Conservation (phyloP, 2,329 filamentous ascomycete genomes). For the Penicillium sp. region DNA sequence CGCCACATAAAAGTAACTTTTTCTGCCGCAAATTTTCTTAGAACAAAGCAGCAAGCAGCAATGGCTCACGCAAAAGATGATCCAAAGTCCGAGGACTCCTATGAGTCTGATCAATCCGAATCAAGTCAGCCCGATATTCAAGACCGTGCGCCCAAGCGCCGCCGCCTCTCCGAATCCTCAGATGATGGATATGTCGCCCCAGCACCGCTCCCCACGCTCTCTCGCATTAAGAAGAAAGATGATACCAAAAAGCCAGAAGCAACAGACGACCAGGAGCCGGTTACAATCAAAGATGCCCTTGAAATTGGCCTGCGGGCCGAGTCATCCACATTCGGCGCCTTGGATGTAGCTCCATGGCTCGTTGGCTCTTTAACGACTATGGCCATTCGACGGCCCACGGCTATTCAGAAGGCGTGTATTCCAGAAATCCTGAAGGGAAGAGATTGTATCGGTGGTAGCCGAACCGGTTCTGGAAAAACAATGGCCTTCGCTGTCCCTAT, state of each 20-base stretch:
- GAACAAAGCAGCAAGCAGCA: slow-evolving; percentile 21
- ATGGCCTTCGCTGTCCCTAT: slow-evolving; percentile 95
- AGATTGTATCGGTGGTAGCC: slow-evolving; percentile 92
- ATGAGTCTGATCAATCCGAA: slow-evolving; percentile 25
- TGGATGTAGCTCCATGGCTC: slow-evolving; percentile 84
- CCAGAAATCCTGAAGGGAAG: slow-evolving; percentile 87
- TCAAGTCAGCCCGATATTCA: slow-evolving; percentile 26
- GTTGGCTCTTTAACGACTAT: slow-evolving; percentile 74
- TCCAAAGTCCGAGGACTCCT: slow-evolving; percentile 28
- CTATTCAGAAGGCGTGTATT: slow-evolving; percentile 91
- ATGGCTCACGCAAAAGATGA: slow-evolving; percentile 36
- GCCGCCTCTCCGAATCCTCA: slow-evolving; percentile 44
- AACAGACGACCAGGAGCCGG: slow-evolving; percentile 37
- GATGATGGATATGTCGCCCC: slow-evolving; percentile 39
- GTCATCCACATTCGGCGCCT: slow-evolving; percentile 66
- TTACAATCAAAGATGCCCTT: slow-evolving; percentile 45
- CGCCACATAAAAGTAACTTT: slow-evolving; percentile 34
- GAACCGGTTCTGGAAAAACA: slow-evolving; percentile 96
- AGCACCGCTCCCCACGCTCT: slow-evolving; percentile 42
- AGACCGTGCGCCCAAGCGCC: slow-evolving; percentile 42
- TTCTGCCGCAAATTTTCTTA: slow-evolving; percentile 39
- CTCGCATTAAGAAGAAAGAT: slow-evolving; percentile 48
- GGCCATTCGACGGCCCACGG: slow-evolving; percentile 86
- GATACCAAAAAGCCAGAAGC: slow-evolving; percentile 21
- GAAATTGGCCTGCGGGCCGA: slow-evolving; percentile 50